Evolutionary conservation across 1,284 basidiomycete genomes (phyloP), one percentile per base, ranked within the genome.

Genomic region (Pseudozyma sp.): DNA sequence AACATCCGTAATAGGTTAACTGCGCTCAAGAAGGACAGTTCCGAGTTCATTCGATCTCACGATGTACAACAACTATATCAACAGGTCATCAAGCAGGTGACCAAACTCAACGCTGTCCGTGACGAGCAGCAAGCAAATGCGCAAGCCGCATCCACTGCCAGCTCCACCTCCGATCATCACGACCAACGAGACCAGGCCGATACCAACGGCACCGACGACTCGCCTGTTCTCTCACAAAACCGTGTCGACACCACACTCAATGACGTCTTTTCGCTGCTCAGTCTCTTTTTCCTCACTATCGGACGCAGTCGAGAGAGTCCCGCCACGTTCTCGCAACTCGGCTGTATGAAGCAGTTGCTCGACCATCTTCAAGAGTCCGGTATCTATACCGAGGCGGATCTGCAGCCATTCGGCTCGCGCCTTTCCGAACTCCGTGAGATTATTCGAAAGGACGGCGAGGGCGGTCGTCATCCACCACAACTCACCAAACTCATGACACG

Each of bases 31-130:
- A 92, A 92, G 88, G 91, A 95, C 87, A 89, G 92, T 80, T 90
- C 90, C 78, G 90, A 93, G 77, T 96, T 92, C 87, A 93, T 95
- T 86, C 93, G 95, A 81, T 89, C 93, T 3, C 91, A 93, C 75
- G 96, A 96, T 88, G 96, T 99, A 60, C 92, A 97, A 86, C 89
- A 90, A 49, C 91, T 98, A 74, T 98, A 98, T 88, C 93, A 94
- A 78, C 90, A 92, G 8, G 93, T 97, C 71, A 92, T 98, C 74
- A 95, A 96, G 85, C 95, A 98, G 89, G 95, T 98, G 65, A 95
- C 93, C 35, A 93, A 90, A 81, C 88, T 99, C 56, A 98, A 98
- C 86, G 91, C 92, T 75, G 91, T 97, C 56, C 90, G 96, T 63
- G 93, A 97, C 81, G 85, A 83, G 84, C 72, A 62, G 51, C 70